Percentiles rank a stretch among this genome's conserved stretches.
Conservation (phyloP, 163 green algal species). For the Picocystis sp. region DNA sequence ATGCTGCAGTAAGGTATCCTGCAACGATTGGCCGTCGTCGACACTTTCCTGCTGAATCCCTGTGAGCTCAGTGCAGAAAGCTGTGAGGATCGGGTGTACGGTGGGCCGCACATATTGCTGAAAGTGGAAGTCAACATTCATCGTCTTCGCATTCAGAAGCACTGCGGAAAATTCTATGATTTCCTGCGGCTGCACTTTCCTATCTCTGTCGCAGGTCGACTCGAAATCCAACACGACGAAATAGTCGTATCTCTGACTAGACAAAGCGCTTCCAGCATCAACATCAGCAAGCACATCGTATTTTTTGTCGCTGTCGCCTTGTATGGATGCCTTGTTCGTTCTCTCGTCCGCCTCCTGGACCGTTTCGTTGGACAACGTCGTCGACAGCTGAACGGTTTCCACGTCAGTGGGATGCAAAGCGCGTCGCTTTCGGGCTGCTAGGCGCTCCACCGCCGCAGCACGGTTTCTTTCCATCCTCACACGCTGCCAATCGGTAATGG, state of each 20-base stretch:
- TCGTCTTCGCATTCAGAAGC: constrained; percentile 10
- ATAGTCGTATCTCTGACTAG: constrained; percentile 23
- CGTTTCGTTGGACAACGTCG: too few relatives aligned
- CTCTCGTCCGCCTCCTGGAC: too few relatives aligned
- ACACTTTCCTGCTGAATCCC: constrained; percentile 42
- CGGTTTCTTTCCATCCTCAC: too few relatives aligned
- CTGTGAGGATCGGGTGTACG: constrained; percentile 30
- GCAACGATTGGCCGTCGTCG: constrained; percentile 19
- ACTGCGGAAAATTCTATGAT: constrained; percentile 41
- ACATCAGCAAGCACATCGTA: too few relatives aligned
- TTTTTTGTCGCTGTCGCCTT: too few relatives aligned
- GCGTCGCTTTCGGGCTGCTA: too few relatives aligned
- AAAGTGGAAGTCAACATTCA: constrained; percentile 16
- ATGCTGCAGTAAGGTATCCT: constrained; percentile 12
- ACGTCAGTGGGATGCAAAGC: too few relatives aligned
- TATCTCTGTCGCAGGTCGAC: constrained; percentile 37
- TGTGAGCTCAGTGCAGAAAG: constrained; percentile 44
- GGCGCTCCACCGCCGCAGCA: too few relatives aligned
- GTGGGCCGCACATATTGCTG: constrained; percentile 33
- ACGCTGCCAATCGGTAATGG: too few relatives aligned
- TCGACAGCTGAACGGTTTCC: too few relatives aligned
- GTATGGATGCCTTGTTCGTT: too few relatives aligned
- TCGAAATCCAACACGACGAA: constrained; percentile 45
- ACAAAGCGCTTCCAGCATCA: too few relatives aligned
- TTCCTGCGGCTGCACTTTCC: constrained; percentile 28